phyloP scores from a whole-genome alignment of 176 grass and related monocot genomes.

The Zea mays region Zm-B73-REFERENCE-NAM-5.0 NC_050105.1:125741501-125742000 shows the following conservation, averaged over 20 bases:
- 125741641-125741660: no score
- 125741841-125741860: no score
- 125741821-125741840: slow-evolving; percentile 34
- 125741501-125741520: not conserved
- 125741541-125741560: not conserved
- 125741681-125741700: not conserved
- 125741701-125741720: not conserved
- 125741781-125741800: not conserved
- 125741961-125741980: no score
- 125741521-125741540: not conserved
- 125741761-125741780: not conserved
- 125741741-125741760: not conserved
- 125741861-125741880: no score
- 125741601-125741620: not conserved
- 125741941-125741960: no score
- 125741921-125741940: no score
- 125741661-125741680: no score
- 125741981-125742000: no score
- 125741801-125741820: slow-evolving; percentile 25
- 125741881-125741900: no score
- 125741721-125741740: no score
- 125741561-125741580: not conserved
- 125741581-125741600: not conserved
- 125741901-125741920: no score
- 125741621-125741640: no score